Percentiles rank a stretch among this genome's conserved stretches.
These are phyloP conservation scores for Boeremia lycopersici DNA, from an alignment of 2,329 filamentous ascomycete species.

Conservation along the genomic window DNA sequence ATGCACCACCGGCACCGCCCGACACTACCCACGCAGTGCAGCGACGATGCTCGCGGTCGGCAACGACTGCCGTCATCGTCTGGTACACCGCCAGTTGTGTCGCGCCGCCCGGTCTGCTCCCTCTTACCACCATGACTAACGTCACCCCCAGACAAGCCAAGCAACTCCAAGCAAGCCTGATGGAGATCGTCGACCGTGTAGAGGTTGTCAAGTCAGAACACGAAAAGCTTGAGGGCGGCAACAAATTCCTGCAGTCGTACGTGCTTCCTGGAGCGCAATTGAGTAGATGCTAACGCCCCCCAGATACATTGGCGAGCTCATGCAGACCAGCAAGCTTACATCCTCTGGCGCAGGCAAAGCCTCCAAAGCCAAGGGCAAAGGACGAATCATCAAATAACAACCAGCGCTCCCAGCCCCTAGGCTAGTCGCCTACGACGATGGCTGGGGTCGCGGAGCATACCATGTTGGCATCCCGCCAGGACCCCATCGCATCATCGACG, in stretches of 20 bases:
- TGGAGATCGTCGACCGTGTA: constrained; percentile 89
- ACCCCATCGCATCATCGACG: constrained; percentile 41
- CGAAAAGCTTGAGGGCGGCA: constrained; percentile 94
- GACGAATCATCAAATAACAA: constrained; percentile 46
- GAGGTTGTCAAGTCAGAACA: constrained; percentile 94
- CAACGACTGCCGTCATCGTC: not conserved
- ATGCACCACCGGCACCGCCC: not conserved
- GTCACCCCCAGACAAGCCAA: constrained; percentile 74
- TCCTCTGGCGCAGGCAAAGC: constrained; percentile 58
- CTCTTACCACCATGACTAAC: constrained; percentile 23
- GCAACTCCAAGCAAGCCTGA: constrained; percentile 83
- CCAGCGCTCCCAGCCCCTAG: constrained; percentile 26
- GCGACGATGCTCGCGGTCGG: not conserved
- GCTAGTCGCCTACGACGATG: constrained; percentile 16
- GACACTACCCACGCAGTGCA: not conserved
- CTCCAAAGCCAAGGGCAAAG: constrained; percentile 53
- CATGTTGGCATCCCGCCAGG: constrained; percentile 36
- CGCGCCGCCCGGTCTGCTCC: not conserved
- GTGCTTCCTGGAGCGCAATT: constrained; percentile 24
- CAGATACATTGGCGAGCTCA: constrained; percentile 96
- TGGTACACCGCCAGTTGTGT: constrained; percentile 4
- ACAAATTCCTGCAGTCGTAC: constrained; percentile 84
- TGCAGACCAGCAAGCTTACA: constrained; percentile 73
- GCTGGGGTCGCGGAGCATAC: constrained; percentile 27
- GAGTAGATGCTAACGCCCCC: constrained; percentile 18